Conservation (phyloP, 768 basidiomycete genomes). For the Amanita muscaria region DNA sequence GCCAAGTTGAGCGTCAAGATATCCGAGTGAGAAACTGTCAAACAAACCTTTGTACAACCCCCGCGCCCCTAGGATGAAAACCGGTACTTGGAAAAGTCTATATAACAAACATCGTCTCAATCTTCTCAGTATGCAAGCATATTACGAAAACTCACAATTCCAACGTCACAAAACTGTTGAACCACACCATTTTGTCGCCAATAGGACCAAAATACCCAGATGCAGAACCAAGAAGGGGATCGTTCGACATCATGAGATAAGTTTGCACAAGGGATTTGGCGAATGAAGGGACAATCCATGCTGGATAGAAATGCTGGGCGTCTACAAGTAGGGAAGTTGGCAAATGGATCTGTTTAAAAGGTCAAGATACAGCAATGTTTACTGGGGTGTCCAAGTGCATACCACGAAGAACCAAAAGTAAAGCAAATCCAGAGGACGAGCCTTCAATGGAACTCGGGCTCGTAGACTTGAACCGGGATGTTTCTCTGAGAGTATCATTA, state of each 20-base stretch:
- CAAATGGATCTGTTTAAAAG: slow-evolving; percentile 42
- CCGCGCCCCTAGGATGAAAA: slow-evolving; percentile 60
- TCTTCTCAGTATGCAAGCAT: no score
- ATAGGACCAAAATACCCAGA: slow-evolving; percentile 32
- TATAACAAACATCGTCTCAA: background rate
- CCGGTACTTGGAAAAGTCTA: slow-evolving; percentile 67
- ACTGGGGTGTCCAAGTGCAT: background rate
- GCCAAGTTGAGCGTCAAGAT: background rate
- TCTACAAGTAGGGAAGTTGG: slow-evolving; percentile 64
- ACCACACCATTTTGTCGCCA: slow-evolving; percentile 42
- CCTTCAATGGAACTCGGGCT: slow-evolving; percentile 28
- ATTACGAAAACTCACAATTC: slow-evolving; percentile 44
- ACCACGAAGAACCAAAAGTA: slow-evolving; percentile 67
- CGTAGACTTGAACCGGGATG: slow-evolving; percentile 9
- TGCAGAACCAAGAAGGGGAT: slow-evolving; percentile 54
- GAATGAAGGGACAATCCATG: slow-evolving; percentile 36
- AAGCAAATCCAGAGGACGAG: slow-evolving; percentile 55
- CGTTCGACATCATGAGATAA: slow-evolving; percentile 52
- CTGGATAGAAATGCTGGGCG: slow-evolving; percentile 57
- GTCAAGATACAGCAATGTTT: no score
- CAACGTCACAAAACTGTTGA: slow-evolving; percentile 52
- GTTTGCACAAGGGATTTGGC: slow-evolving; percentile 34
- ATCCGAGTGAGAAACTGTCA: background rate
- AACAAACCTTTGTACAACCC: slow-evolving; percentile 48
- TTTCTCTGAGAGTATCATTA: slow-evolving; percentile 20